Evolutionary conservation across 305 asterid species (phyloP).

Genomic region (Nicotiana rustica): DNA sequence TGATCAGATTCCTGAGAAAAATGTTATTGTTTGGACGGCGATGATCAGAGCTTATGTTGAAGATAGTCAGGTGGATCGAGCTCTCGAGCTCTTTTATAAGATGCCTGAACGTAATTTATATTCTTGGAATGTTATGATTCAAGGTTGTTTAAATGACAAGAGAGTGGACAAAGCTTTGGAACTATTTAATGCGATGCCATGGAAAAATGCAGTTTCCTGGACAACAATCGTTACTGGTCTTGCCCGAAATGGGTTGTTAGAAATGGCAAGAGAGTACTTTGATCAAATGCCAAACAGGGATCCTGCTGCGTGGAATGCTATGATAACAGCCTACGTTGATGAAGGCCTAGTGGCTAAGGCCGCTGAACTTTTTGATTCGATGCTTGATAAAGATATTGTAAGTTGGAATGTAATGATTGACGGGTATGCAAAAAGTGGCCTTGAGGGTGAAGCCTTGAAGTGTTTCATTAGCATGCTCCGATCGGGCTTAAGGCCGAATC

Average conservation of each 20-base stretch:
- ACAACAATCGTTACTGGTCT: constrained; percentile 78
- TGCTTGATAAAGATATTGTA: constrained; percentile 53
- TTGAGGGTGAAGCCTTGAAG: constrained; percentile 57
- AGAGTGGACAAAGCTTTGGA: constrained; percentile 42
- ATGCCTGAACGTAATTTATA: constrained; percentile 71
- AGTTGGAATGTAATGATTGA: constrained; percentile 70
- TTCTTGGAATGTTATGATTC: constrained; percentile 73
- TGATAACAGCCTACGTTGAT: constrained; percentile 70
- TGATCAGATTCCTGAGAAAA: constrained; percentile 67
- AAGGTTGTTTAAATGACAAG: constrained; percentile 58
- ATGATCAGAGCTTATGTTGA: constrained; percentile 75
- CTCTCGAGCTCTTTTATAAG: constrained; percentile 60
- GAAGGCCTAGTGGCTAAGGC: constrained; percentile 66
- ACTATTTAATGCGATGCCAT: constrained; percentile 57
- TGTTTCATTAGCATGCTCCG: constrained; percentile 61
- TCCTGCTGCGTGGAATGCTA: constrained; percentile 86
- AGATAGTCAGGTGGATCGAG: constrained; percentile 56
- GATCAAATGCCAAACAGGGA: constrained; percentile 79
- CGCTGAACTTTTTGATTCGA: constrained; percentile 54
- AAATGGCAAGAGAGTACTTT: constrained; percentile 65
- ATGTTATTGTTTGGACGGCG: constrained; percentile 75
- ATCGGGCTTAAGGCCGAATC: constrained; percentile 53
- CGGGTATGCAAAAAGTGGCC: constrained; percentile 60
- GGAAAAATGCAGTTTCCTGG: constrained; percentile 75
- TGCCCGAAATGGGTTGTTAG: constrained; percentile 64